phyloP scores from a whole-genome alignment of 768 basidiomycete genomes.

The Naganishia vishniacii region DNA sequence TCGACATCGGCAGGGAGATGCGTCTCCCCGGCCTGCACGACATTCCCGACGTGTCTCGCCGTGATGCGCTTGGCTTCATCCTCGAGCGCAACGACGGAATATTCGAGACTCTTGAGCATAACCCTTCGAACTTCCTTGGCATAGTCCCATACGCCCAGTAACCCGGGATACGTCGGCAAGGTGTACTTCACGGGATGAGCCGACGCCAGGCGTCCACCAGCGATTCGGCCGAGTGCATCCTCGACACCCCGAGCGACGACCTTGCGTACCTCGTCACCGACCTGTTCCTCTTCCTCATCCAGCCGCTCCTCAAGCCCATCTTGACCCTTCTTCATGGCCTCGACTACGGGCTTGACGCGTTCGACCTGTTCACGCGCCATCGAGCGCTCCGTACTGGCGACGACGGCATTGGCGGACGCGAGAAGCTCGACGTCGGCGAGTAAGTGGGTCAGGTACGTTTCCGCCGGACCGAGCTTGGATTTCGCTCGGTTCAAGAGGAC shows the following conservation, averaged over 20 bases:
- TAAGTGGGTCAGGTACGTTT: slow-evolving; percentile 85
- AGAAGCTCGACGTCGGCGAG: slow-evolving; percentile 83
- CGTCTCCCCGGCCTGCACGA: slow-evolving; percentile 65
- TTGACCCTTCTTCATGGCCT: slow-evolving; percentile 72
- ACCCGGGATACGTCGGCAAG: slow-evolving; percentile 75
- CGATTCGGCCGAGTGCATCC: slow-evolving; percentile 69
- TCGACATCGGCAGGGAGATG: slow-evolving; percentile 72
- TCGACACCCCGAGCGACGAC: slow-evolving; percentile 60
- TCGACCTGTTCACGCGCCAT: slow-evolving; percentile 66
- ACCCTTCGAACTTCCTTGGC: slow-evolving; percentile 69
- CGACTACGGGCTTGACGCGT: slow-evolving; percentile 69
- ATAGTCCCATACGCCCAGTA: slow-evolving; percentile 79
- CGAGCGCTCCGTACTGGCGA: slow-evolving; percentile 72
- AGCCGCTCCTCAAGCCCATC: slow-evolving; percentile 73
- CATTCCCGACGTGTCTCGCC: slow-evolving; percentile 59
- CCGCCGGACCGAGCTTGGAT: slow-evolving; percentile 88
- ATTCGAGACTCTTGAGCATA: slow-evolving; percentile 74
- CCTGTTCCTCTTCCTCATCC: slow-evolving; percentile 71
- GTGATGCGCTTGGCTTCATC: slow-evolving; percentile 72
- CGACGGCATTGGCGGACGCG: slow-evolving; percentile 73
- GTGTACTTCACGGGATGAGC: slow-evolving; percentile 29
- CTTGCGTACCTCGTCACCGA: slow-evolving; percentile 56
- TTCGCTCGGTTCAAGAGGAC: slow-evolving; percentile 92
- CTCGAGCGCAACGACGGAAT: slow-evolving; percentile 71
- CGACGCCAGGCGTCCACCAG: slow-evolving; percentile 62